Evolutionary conservation across 371 early-diverging fungal genomes (phyloP), one percentile per base, ranked within the genome.

Genomic region (Parasitella parasitica): DNA sequence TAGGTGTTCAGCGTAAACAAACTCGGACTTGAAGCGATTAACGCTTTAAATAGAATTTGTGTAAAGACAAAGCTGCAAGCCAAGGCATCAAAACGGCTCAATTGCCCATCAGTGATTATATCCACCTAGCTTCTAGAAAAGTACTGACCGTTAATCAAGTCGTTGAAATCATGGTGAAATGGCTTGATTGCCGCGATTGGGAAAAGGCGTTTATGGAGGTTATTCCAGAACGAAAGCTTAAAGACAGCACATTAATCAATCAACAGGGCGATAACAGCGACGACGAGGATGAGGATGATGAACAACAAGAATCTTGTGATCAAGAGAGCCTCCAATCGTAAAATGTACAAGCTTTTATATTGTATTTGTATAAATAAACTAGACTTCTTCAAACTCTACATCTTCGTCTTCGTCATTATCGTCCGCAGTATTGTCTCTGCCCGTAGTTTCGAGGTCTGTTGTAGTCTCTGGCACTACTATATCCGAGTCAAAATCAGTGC

Each of bases 91-190:
- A 70, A 8, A 90, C 91, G 4, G 98, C 88, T 13, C 83, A 86
- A 70, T 83, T 98, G 37, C 97, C 97, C 0, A 93, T 98, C 60
- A 88, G 87, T 4, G 85, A 93, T 39, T 91, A 89, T 69, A 76
- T 98, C 28, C 77, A 87, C 41, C 76, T 97, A 79, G 73, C 86
- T 6, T 81, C 90, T 32, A 81, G 97, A 28, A 90, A 91, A 50
- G 92, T 98, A 4, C 70, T 98, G 56, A 93, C 98, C 0, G 91
- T 95, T 11, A 97, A 97, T 72, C 97, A 97, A 74, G 91, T 91
- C 9, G 86, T 88, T 58, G 92, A 96, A 68, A 96, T 96, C 65
- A 84, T 97, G 64, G 39, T 89, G 0, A 73, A 82, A 48, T 91
- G 83, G 75, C 64, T 92, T n/a, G 91, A 91, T 46, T 69, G 63